A percentile compares a stretch with the other conserved stretches of the same genome.
Evolutionary conservation across 345 rosid genomes (phyloP).

Genomic region (Linum tenue): DNA sequence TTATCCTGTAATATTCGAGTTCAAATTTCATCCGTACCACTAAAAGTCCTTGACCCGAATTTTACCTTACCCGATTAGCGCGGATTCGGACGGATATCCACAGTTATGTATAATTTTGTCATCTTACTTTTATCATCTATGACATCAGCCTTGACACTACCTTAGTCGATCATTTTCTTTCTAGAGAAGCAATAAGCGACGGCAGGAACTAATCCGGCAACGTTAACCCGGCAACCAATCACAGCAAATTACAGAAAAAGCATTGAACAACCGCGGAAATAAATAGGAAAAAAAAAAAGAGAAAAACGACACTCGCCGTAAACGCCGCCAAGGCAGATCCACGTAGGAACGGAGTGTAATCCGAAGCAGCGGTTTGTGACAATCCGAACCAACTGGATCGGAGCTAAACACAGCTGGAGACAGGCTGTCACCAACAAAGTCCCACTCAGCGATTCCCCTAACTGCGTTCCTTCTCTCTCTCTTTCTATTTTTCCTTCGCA

Average conservation of each 20-base stretch:
- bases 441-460: slow-evolving; percentile 61
- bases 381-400: slow-evolving; percentile 44
- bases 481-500: slow-evolving; percentile 3
- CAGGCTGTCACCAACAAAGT: slow-evolving; percentile 99
- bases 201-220: not conserved
- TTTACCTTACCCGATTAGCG: too few species aligned
- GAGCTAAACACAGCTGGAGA: slow-evolving; percentile 77
- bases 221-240: slow-evolving; percentile 2
- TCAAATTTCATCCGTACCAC: too few species aligned
- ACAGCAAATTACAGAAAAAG: not conserved
- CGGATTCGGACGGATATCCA: too few species aligned
- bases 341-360: slow-evolving; percentile 22
- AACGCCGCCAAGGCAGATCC: slow-evolving; percentile 35
- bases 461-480: slow-evolving; percentile 20
- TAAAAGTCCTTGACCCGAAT: too few species aligned
- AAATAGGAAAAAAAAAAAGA: slow-evolving; percentile 7
- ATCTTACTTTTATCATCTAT: too few species aligned
- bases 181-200: not conserved
- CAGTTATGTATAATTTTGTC: too few species aligned
- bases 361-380: slow-evolving; percentile 13
- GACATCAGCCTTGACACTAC: too few species aligned
- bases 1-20: too few species aligned
- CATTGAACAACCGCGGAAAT: not conserved
- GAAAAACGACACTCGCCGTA: slow-evolving; percentile 22
- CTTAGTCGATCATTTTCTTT: too few species aligned